Evolutionary conservation across 352 stramenopile species (phyloP).

Genomic region (Phytophthora cryptogea): DNA sequence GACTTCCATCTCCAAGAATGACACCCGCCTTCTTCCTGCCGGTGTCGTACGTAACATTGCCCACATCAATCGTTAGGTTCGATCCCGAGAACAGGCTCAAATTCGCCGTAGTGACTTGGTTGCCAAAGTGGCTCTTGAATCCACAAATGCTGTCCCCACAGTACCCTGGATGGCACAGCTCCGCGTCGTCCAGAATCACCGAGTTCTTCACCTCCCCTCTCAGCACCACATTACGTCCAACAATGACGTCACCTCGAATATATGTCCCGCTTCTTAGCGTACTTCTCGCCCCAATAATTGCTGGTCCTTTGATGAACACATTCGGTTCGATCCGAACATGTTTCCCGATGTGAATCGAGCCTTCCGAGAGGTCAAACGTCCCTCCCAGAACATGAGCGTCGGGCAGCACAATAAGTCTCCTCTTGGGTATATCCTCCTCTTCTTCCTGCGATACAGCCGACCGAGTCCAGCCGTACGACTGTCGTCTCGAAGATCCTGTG

Average conservation of each 20-base stretch:
- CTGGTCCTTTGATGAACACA: slow-evolving; percentile 74
- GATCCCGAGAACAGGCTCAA: slow-evolving; percentile 56
- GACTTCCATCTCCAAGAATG: slow-evolving; percentile 68
- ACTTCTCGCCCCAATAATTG: slow-evolving; percentile 69
- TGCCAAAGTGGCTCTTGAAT: slow-evolving; percentile 82
- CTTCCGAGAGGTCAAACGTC: slow-evolving; percentile 70
- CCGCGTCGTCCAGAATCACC: slow-evolving; percentile 70
- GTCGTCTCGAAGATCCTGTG: slow-evolving; percentile 15
- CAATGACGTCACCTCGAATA: slow-evolving; percentile 69
- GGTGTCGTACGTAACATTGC: slow-evolving; percentile 53
- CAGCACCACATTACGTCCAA: slow-evolving; percentile 64
- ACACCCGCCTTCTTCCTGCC: slow-evolving; percentile 74
- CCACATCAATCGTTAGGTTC: slow-evolving; percentile 41
- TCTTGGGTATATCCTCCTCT: slow-evolving; percentile 35
- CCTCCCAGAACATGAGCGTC: slow-evolving; percentile 58
- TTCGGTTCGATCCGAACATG: slow-evolving; percentile 71
- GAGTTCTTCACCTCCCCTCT: slow-evolving; percentile 75
- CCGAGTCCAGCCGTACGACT: slow-evolving; percentile 37
- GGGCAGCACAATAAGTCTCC: slow-evolving; percentile 52
- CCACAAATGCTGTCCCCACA: slow-evolving; percentile 76
- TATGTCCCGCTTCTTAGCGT: slow-evolving; percentile 70
- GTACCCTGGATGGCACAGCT: slow-evolving; percentile 78
- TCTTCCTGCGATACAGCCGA: slow-evolving; percentile 36
- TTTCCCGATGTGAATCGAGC: slow-evolving; percentile 66
- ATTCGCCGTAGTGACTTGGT: slow-evolving; percentile 84